phyloP scores from a whole-genome alignment of 805 yeast genomes.

The Candida piceae region DNA sequence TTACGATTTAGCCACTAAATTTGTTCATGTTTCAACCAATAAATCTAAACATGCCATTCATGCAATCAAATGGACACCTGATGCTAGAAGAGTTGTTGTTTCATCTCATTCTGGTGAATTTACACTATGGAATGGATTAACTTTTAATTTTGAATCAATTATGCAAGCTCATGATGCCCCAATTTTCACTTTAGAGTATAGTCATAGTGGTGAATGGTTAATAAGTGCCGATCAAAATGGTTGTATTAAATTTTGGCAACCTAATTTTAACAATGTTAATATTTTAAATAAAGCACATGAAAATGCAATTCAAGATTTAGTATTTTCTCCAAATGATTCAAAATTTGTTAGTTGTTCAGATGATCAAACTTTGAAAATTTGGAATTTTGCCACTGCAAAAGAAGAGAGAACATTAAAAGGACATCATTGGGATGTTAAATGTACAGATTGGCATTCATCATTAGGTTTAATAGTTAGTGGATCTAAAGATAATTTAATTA shows the following conservation, averaged over 20 bases:
- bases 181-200: conserved; percentile 70
- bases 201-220: conserved; percentile 92
- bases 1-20: conserved; percentile 68
- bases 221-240: conserved; percentile 94
- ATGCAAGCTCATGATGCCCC: conserved; percentile 98
- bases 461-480: conserved; percentile 87
- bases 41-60: conserved; percentile 89
- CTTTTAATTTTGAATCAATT: conserved; percentile 92
- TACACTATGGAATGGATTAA: conserved; percentile 93
- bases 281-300: conserved; percentile 65
- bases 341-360: conserved; percentile 94
- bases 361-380: conserved; percentile 83
- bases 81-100: conserved; percentile 83
- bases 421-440: conserved; percentile 98
- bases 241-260: conserved; percentile 91
- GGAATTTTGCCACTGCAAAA: conserved; percentile 87
- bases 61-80: conserved; percentile 94
- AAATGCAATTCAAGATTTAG: conserved; percentile 79
- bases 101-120: conserved; percentile 94
- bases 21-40: conserved; percentile 86
- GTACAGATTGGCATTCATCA: conserved; percentile 94
- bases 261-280: conserved; percentile 94
- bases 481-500: conserved; percentile 89
- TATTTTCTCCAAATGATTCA: conserved; percentile 85
- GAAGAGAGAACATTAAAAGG: conserved; percentile 81